Conservation (phyloP, 1,284 basidiomycete genomes). For the Trichosporon ovoides region DNA sequence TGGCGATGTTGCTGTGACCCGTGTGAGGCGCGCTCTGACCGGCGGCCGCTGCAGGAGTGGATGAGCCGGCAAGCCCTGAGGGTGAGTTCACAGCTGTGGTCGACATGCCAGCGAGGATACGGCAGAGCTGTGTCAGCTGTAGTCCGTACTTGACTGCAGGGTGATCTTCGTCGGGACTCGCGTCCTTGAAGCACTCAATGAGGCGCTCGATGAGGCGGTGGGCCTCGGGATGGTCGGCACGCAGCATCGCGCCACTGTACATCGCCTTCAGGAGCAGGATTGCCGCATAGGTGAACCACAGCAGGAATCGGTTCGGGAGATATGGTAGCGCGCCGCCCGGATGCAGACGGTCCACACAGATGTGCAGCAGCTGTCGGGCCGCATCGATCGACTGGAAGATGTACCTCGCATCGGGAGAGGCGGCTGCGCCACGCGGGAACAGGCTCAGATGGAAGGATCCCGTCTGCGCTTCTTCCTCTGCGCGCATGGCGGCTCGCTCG, state of each 20-base stretch:
- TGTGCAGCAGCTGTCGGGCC: conserved; percentile 41
- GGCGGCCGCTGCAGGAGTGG: conserved; percentile 30
- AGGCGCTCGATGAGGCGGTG: conserved; percentile 41
- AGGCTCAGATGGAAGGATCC: conserved; percentile 26
- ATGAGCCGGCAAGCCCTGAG: too few species aligned
- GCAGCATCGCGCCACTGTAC: conserved; percentile 48
- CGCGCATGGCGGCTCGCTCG: conserved; percentile 43
- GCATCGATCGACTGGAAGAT: conserved; percentile 47
- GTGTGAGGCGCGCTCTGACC: conserved; percentile 23
- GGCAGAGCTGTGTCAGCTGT: conserved; percentile 34
- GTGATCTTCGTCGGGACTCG: conserved; percentile 41
- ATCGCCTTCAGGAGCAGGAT: conserved; percentile 46
- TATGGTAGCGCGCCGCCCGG: conserved; percentile 46
- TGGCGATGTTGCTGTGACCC: conserved; percentile 9
- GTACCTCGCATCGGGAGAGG: conserved; percentile 44
- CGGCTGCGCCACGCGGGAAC: conserved; percentile 45
- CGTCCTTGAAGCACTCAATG: conserved; percentile 33
- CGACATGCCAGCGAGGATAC: conserved; percentile 35
- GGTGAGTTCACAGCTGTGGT: conserved; percentile 30
- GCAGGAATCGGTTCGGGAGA: conserved; percentile 42
- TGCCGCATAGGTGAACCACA: conserved; percentile 48
- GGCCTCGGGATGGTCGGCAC: conserved; percentile 37
- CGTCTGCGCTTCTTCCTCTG: conserved; percentile 31
- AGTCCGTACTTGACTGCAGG: conserved; percentile 43
- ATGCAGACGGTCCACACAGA: conserved; percentile 43